A percentile compares a stretch with the other conserved stretches of the same genome.
These are phyloP conservation scores for Sclerotinia subarctica DNA, from an alignment of 2,329 filamentous ascomycete genomes.

Conservation along the genomic window DNA sequence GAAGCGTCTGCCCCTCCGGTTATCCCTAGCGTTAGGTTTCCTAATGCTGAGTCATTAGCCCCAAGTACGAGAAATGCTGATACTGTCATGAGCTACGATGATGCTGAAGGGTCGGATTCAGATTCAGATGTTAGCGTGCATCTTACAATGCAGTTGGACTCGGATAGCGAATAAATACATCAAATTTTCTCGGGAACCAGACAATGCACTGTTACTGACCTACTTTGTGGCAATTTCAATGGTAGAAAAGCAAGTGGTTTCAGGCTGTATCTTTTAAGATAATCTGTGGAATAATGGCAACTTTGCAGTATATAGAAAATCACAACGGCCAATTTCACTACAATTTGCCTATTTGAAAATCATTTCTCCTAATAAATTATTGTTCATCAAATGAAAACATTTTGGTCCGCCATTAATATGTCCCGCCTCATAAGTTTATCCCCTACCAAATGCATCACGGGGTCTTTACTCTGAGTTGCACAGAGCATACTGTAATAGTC, in stretches of 20 bases:
- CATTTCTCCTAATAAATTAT: too few species aligned
- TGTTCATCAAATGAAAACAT: not conserved
- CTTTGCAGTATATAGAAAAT: not conserved
- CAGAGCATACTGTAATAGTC: too few species aligned
- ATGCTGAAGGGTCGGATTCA: conserved; percentile 4
- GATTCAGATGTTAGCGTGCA: conserved; percentile 19
- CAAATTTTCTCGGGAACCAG: not conserved
- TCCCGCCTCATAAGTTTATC: not conserved
- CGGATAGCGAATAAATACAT: conserved; percentile 11
- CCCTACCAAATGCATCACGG: not conserved
- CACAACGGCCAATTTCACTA: not conserved
- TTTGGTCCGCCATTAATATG: not conserved
- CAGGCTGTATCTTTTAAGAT: not conserved
- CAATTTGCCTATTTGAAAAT: not conserved
- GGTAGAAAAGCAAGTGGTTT: not conserved
- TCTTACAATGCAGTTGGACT: conserved; percentile 20
- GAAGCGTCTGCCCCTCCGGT: not conserved
- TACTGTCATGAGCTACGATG: conserved; percentile 9
- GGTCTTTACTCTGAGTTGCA: not conserved
- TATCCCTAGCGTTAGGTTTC: not conserved
- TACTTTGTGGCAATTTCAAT: too few species aligned
- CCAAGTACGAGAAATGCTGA: not conserved
- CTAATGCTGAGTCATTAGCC: not conserved
- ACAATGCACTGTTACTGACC: not conserved
- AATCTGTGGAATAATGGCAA: not conserved